Conservation (phyloP, 2,329 filamentous ascomycete genomes). For the Botrytis paeoniae region DNA sequence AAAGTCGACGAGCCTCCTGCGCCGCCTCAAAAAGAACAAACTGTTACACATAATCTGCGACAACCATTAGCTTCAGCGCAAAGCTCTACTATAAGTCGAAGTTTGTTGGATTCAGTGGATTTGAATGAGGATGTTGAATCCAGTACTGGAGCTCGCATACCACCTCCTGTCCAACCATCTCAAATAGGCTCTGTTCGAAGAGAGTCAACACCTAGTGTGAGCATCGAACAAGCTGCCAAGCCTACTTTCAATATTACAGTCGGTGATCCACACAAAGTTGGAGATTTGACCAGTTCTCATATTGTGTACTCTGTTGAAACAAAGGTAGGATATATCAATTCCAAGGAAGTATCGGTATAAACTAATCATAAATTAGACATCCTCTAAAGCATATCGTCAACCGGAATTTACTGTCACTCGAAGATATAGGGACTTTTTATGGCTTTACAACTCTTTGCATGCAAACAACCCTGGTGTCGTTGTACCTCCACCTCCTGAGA, state of each 20-base stretch:
- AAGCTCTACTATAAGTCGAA: conserved; percentile 44
- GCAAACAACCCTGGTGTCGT: conserved; percentile 93
- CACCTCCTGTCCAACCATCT: conserved; percentile 61
- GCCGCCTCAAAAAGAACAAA: conserved; percentile 65
- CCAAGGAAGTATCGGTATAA: not conserved
- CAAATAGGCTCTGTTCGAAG: conserved; percentile 50
- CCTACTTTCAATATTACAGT: conserved; percentile 88
- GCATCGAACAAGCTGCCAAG: conserved; percentile 88
- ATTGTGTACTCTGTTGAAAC: conserved; percentile 97
- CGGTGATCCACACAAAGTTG: conserved; percentile 96
- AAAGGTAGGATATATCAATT: conserved; percentile 56
- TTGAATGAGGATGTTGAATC: conserved; percentile 63
- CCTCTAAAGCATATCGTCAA: conserved; percentile 92
- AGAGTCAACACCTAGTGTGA: conserved; percentile 72
- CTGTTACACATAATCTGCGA: conserved; percentile 56
- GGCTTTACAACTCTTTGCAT: conserved; percentile 94
- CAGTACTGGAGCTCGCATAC: conserved; percentile 56
- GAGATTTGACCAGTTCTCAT: conserved; percentile 92
- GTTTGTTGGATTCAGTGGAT: conserved; percentile 63
- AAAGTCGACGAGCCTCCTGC: conserved; percentile 59
- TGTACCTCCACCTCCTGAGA: conserved; percentile 93
- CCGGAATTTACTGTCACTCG: conserved; percentile 90
- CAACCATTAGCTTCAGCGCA: conserved; percentile 44
- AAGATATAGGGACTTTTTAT: conserved; percentile 93
- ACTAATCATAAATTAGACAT: conserved; percentile 58